These are phyloP conservation scores for Venustampulla echinocandica DNA, from an alignment of 495 filamentous ascomycete species.

Conservation along the genomic window DNA sequence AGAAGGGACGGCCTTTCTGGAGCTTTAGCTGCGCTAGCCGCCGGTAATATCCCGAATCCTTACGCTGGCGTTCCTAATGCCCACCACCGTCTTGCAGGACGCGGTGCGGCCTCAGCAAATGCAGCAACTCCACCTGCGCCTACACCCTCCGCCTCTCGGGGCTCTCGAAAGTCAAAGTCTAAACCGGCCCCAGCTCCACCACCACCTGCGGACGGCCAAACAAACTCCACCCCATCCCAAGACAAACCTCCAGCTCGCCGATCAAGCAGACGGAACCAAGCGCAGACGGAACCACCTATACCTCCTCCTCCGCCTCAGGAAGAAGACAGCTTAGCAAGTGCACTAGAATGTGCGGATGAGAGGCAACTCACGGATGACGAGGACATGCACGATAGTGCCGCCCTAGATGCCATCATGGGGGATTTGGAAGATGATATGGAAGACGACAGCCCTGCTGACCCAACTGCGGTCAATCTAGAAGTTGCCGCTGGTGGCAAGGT, in stretches of 20 bases:
- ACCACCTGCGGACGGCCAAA: slow-evolving; percentile 11
- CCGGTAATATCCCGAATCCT: slow-evolving; percentile 31
- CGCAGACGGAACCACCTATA: slow-evolving; percentile 35
- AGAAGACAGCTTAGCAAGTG: slow-evolving; percentile 49
- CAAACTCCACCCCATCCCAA: slow-evolving; percentile 24
- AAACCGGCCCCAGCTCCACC: slow-evolving; percentile 32
- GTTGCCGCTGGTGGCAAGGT: slow-evolving; percentile 85
- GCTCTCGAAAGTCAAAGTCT: slow-evolving; percentile 37
- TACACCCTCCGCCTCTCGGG: slow-evolving; percentile 23
- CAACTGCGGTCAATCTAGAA: slow-evolving; percentile 86
- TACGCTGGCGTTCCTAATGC: slow-evolving; percentile 26
- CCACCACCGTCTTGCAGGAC: slow-evolving; percentile 37
- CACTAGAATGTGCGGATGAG: slow-evolving; percentile 92
- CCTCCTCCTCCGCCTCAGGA: slow-evolving; percentile 46
- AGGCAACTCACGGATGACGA: slow-evolving; percentile 72
- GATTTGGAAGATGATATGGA: slow-evolving; percentile 87
- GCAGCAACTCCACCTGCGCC: slow-evolving; percentile 21
- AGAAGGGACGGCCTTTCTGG: slow-evolving; percentile 60
- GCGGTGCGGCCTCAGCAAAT: slow-evolving; percentile 23
- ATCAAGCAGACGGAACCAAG: slow-evolving; percentile 45
- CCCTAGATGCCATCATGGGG: slow-evolving; percentile 79
- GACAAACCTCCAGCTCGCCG: slow-evolving; percentile 45
- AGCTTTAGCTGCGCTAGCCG: slow-evolving; percentile 71
- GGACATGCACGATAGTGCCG: slow-evolving; percentile 56
- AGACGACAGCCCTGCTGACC: slow-evolving; percentile 61